phyloP scores from a whole-genome alignment of 805 yeast genomes.

The Sugiyamaella valdiviana region DNA sequence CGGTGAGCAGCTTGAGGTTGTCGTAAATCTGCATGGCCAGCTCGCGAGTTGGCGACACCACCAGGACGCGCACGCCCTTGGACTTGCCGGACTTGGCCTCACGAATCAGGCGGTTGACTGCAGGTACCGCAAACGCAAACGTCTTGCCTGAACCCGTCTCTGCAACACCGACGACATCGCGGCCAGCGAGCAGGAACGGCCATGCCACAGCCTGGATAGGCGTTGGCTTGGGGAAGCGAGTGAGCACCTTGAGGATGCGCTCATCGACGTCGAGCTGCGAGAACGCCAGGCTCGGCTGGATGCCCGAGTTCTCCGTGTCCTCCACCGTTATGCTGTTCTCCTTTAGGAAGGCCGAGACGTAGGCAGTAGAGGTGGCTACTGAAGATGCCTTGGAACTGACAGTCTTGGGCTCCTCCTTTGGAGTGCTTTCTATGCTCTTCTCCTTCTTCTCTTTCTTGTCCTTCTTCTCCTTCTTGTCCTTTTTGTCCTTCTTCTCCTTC shows the following conservation, averaged over 20 bases:
- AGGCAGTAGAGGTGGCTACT: slow-evolving; percentile 15
- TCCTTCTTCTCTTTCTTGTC: slow-evolving; percentile 36
- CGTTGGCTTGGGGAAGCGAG: slow-evolving; percentile 81
- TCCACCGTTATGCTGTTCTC: slow-evolving; percentile 76
- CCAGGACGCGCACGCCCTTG: slow-evolving; percentile 64
- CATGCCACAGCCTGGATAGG: slow-evolving; percentile 93
- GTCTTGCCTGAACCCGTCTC: slow-evolving; percentile 99
- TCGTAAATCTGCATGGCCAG: slow-evolving; percentile 91
- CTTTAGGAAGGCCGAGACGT: slow-evolving; percentile 54
- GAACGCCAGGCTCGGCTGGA: slow-evolving; percentile 69
- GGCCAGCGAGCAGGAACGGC: slow-evolving; percentile 76
- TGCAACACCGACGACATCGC: slow-evolving; percentile 94
- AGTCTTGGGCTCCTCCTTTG: slow-evolving; percentile 16
- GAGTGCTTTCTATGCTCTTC: slow-evolving; percentile 30
- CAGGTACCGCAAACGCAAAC: slow-evolving; percentile 96
- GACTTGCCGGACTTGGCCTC: slow-evolving; percentile 26
- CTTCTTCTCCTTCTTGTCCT: slow-evolving; percentile 34
- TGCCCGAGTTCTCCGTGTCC: slow-evolving; percentile 47
- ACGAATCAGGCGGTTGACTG: slow-evolving; percentile 67
- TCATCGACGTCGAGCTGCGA: slow-evolving; percentile 51
- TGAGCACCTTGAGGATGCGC: slow-evolving; percentile 50
- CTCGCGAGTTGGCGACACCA: slow-evolving; percentile 95
- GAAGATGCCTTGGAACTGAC: slow-evolving; percentile 1
- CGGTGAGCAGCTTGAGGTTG: slow-evolving; percentile 61
- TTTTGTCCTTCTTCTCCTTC: slow-evolving; percentile 26